phyloP scores from a whole-genome alignment of 306 rosid species.

The Lotus japonicus region DNA sequence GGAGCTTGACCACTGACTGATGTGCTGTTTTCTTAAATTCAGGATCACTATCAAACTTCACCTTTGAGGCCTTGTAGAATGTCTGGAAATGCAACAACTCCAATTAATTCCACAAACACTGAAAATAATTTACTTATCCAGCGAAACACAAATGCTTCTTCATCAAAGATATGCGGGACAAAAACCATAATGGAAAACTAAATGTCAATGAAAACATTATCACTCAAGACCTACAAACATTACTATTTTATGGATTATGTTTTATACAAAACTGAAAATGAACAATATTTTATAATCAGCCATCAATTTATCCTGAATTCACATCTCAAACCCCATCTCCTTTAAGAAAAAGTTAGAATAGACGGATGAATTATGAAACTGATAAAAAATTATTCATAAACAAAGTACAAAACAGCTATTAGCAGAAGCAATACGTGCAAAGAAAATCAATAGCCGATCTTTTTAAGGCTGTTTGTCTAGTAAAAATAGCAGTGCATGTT shows the following conservation, averaged over 20 bases:
- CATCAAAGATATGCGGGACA: not conserved
- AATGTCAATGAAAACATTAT: not conserved
- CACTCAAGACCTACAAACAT: not conserved
- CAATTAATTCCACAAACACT: constrained; percentile 14
- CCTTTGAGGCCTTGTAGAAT: constrained; percentile 84
- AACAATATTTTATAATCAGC: not conserved
- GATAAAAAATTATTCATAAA: not conserved
- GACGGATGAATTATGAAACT: not conserved
- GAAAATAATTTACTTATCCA: constrained; percentile 7
- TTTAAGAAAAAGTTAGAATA: too few relatives aligned
- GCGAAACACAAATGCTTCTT: not conserved
- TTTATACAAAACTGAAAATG: not conserved
- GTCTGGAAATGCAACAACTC: constrained; percentile 34
- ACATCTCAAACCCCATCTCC: too few relatives aligned
- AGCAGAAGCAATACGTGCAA: not conserved
- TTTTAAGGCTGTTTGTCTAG: not conserved
- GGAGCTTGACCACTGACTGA: constrained; percentile 78
- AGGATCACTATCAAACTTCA: constrained; percentile 73
- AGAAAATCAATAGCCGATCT: not conserved
- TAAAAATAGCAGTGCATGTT: not conserved
- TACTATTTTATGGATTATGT: constrained; percentile 7
- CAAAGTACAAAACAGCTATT: not conserved
- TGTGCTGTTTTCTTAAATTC: constrained; percentile 85
- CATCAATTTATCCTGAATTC: too few relatives aligned
- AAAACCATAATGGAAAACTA: constrained; percentile 2